Conservation (phyloP, 371 early-diverging fungal species). For the Circinella minor region DNA sequence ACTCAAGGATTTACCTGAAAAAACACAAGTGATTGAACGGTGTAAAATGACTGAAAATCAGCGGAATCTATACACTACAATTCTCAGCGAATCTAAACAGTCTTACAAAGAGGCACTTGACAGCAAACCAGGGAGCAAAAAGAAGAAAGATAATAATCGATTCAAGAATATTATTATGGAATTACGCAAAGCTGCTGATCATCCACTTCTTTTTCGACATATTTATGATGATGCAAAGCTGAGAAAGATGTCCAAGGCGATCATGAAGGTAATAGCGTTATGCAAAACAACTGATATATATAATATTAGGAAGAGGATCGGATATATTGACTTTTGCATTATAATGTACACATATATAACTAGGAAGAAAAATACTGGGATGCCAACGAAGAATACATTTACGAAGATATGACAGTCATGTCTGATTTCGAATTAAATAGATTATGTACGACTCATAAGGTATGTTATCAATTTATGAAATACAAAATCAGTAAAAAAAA, state of each 20-base stretch:
- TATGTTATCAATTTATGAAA: constrained; percentile 20
- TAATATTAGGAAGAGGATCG: too few species aligned
- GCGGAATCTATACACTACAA: constrained; percentile 42
- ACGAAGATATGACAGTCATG: constrained; percentile 88
- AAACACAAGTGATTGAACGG: constrained; percentile 52
- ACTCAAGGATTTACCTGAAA: constrained; percentile 70
- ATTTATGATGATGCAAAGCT: constrained; percentile 63
- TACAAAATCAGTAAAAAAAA: not conserved
- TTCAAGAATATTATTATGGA: constrained; percentile 78
- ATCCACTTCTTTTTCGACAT: constrained; percentile 81
- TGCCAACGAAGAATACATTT: constrained; percentile 71
- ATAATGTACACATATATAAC: too few species aligned
- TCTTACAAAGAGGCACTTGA: constrained; percentile 22
- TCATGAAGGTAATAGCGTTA: constrained; percentile 39
- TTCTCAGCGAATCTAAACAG: constrained; percentile 43
- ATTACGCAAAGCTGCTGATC: constrained; percentile 86
- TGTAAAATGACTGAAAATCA: constrained; percentile 54
- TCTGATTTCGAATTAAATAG: constrained; percentile 85
- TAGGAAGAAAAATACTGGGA: constrained; percentile 61
- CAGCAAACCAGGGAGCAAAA: constrained; percentile 11
- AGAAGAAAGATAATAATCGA: constrained; percentile 23
- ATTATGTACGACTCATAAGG: constrained; percentile 69
- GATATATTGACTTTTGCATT: too few species aligned
- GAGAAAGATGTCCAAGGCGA: constrained; percentile 66
- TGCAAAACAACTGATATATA: too few species aligned